These are phyloP conservation scores for Xerophyta viscosa DNA, from an alignment of 106 monocot species.

Conservation along the genomic window DNA sequence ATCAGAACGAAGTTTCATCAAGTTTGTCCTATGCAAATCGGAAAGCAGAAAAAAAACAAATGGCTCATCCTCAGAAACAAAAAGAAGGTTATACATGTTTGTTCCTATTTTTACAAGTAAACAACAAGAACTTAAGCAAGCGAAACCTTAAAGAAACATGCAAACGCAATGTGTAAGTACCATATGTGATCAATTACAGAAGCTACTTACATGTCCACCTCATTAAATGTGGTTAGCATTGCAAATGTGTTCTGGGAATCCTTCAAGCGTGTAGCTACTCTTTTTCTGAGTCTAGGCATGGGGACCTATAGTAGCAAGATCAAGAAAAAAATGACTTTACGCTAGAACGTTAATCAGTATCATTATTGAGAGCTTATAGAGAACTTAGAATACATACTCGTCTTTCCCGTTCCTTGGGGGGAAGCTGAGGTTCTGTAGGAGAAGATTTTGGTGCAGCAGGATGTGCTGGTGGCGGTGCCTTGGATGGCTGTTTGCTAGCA, in stretches of 20 bases:
- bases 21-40: slow-evolving; percentile 76
- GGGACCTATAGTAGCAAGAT: slow-evolving; percentile 49
- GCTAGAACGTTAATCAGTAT: no score
- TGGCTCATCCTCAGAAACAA: no score
- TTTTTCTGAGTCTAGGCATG: slow-evolving; percentile 85
- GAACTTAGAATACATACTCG: slow-evolving; percentile 52
- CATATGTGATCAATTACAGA: no score
- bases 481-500: slow-evolving; percentile 42
- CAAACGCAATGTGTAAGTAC: no score
- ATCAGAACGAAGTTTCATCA: slow-evolving; percentile 96
- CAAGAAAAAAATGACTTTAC: neutral
- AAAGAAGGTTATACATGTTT: no score
- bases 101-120: no score
- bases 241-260: slow-evolving; percentile 98
- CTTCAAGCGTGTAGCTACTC: slow-evolving; percentile 89
- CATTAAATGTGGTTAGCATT: slow-evolving; percentile 95
- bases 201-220: slow-evolving; percentile 98
- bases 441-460: slow-evolving; percentile 34
- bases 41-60: no score
- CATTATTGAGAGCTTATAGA: no score
- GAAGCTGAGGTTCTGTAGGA: slow-evolving; percentile 88
- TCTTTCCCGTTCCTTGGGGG: slow-evolving; percentile 92
- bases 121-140: no score
- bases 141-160: no score
- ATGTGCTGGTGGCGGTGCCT: slow-evolving; percentile 30